Base-by-base conservation (phyloP, 164 flowering plant species). In the Vitis vinifera region DNA sequence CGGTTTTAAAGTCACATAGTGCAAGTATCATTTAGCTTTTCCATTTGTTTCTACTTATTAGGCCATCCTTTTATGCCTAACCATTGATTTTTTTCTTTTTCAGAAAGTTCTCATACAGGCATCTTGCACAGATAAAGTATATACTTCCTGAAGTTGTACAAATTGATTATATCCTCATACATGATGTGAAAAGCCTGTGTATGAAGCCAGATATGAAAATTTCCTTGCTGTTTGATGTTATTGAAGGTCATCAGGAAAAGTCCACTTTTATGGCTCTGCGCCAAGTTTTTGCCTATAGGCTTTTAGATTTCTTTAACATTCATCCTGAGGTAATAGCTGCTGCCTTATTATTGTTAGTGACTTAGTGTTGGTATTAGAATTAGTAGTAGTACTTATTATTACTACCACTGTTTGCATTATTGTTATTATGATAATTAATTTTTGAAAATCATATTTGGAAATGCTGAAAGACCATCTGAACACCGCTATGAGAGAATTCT, bases 41-140 rank as follows among this genome's bases (percentile, higher is more conserved):
- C 4, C 44, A 37, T 37, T 65, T 14, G 14, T 5, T 17, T 60
- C 29, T 48, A 53, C 55, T 31, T 37, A 2, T 13, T 44, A 37
- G 44, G 44, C 44, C 44, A 6, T 58, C 13, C n/a, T 11, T 27
- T 52, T 48, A 23, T n/a, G 23, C 37, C 61, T 37, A 17, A 19
- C n/a, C 12, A 8, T 49, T 53, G 31, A 60, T 44, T 16, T 16
- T 51, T 10, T 61, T 12, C 55, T 57, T 11, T 60, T 65, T 63
- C 88, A 91, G 97, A 71, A 79, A 79, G 63, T 86, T 91, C 62
- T 75, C 76, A 15, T 71, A 77, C 73, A 71, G 15, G 52, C 86
- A 87, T 83, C 88, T 89, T 66, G 93, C 91, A 48, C 91, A 81
- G 77, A 83, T 91, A 59, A 88, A 83, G 70, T 82, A 82, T 68